Evolutionary conservation across 208 protist species (phyloP), one percentile per base, ranked within the genome.

Genomic region (Trypanosoma melophagium): DNA sequence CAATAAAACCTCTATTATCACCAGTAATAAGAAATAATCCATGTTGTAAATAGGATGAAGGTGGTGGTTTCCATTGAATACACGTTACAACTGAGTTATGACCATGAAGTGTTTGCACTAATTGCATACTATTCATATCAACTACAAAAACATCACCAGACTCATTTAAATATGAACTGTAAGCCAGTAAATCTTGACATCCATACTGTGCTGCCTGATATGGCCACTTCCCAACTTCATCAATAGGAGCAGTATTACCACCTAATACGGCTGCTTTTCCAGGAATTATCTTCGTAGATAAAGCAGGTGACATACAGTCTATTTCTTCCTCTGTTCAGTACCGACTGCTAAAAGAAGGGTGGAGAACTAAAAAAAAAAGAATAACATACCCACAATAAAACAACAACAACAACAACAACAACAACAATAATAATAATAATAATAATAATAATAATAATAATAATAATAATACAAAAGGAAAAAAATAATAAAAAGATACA

Each of bases 111-210:
- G 84, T 89, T 66, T 95, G 89, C 28, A 89, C 82, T 1, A 92
- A 77, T 58, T 86, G 84, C 73, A 80, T 77, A 60, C 84, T 92
- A 65, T 87, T 89, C 79, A 90, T 83, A 65, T 92, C 85, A 56
- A 81, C 82, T 16, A 95, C 63, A 51, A 87, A 81, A 21, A 95
- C 81, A 31, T 83, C 73, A 35, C 77, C 73, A 19, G 82, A 81
- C 13, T 62, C 71, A 22, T 61, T 35, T 45, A 60, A 70, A 42
- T 78, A 88, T 49, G 80, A 83, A 44, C 64, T 65, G 63, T 81
- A 89, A 9, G 85, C 89, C 14, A 94, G 64, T 12, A 94, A 66
- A 51, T 90, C 79, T 59, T 94, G 83, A 25, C 60, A 73, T 16
- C 89, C 85, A 53, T 87, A 90, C 55, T 83, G 78, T 49, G 84